Percentiles rank a stretch among this genome's conserved stretches.
These are phyloP conservation scores for Leccinum disarticulatum DNA, from an alignment of 768 basidiomycete genomes.

Conservation along the genomic window DNA sequence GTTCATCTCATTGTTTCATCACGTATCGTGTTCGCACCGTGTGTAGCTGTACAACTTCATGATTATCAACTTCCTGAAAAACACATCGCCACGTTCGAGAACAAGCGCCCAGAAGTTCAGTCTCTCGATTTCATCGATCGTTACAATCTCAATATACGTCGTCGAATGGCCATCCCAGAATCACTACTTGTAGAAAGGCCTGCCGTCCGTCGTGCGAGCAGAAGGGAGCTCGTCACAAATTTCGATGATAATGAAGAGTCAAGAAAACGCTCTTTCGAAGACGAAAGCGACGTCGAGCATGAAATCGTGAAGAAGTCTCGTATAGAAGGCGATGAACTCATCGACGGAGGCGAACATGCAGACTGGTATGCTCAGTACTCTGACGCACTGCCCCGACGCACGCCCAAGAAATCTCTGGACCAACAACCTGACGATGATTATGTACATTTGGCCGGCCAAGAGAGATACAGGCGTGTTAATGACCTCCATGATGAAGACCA, in stretches of 20 bases:
- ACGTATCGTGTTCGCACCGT: conserved; percentile 16
- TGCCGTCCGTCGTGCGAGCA: conserved; percentile 31
- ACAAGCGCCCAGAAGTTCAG: conserved; percentile 18
- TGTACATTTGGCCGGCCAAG: conserved; percentile 38
- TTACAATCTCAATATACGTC: conserved; percentile 35
- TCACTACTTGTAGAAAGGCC: conserved; percentile 16
- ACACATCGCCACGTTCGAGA: conserved; percentile 13
- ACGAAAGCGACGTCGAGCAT: conserved; percentile 43
- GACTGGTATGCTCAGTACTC: conserved; percentile 38
- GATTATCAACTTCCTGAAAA: conserved; percentile 22
- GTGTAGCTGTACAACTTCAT: conserved; percentile 22
- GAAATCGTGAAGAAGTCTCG: conserved; percentile 52
- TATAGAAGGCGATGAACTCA: conserved; percentile 48
- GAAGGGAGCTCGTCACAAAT: conserved; percentile 30
- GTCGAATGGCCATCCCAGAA: conserved; percentile 9
- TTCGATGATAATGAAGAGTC: conserved; percentile 28
- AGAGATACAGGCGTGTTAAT: conserved; percentile 35
- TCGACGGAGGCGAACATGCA: conserved; percentile 49
- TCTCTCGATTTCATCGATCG: conserved; percentile 37
- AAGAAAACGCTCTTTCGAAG: conserved; percentile 45
- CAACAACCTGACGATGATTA: conserved; percentile 45
- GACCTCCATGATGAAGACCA: conserved; percentile 55
- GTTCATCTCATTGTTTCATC: conserved; percentile 30
- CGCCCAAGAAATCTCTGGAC: conserved; percentile 50
- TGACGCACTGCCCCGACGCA: conserved; percentile 35